Conservation (phyloP, 768 basidiomycete genomes). For the Phanerochaete carnosa region DNA sequence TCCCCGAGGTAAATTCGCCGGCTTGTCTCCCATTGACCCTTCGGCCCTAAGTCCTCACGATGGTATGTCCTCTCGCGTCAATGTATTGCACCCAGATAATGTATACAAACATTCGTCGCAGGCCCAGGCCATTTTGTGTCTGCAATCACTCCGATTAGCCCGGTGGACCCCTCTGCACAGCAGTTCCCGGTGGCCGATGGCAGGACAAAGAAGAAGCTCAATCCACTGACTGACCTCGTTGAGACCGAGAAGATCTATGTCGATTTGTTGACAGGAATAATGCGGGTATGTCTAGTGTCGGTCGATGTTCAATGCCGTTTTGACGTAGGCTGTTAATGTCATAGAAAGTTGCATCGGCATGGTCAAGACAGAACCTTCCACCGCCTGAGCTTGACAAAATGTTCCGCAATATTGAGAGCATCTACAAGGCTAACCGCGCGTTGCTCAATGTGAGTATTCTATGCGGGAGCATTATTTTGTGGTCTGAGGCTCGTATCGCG, state of each 20-base stretch:
- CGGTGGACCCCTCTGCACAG: conserved; percentile 22
- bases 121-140: conserved; percentile 8
- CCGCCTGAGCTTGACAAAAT: conserved; percentile 88
- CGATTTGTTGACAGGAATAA: conserved; percentile 83
- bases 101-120: neutral
- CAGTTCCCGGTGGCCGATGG: conserved; percentile 31
- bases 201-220: conserved; percentile 64
- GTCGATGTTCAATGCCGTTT: neutral
- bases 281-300: conserved; percentile 62
- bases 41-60: conserved; percentile 5
- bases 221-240: conserved; percentile 88
- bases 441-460: conserved; percentile 61
- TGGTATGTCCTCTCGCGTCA: neutral
- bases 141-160: conserved; percentile 15
- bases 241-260: conserved; percentile 93
- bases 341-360: conserved; percentile 96
- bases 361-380: conserved; percentile 93
- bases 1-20: neutral
- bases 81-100: neutral
- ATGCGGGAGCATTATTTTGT: neutral
- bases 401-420: conserved; percentile 89
- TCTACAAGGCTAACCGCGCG: conserved; percentile 88
- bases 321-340: neutral
- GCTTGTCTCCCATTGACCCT: conserved; percentile 14
- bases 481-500: conserved; percentile 9